Evolutionary conservation across 192 early-diverging fungal genomes (phyloP).

Genomic region (Nowakowskiella sp.): DNA sequence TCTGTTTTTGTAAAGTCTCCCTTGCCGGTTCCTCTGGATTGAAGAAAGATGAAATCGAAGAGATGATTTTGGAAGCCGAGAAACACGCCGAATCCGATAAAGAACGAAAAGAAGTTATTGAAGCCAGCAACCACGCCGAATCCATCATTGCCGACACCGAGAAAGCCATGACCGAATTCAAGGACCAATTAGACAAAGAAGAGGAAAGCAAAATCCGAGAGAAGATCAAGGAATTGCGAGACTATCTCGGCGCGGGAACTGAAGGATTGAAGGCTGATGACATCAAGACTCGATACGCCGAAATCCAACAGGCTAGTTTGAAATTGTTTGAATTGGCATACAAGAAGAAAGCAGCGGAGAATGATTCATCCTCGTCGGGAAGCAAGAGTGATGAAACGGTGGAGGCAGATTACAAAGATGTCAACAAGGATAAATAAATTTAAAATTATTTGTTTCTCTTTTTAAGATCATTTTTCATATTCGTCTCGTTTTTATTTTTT

Average conservation of each 20-base stretch:
- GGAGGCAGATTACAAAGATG: slow-evolving; percentile 73
- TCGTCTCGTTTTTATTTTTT: too few relatives aligned
- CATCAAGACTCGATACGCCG: slow-evolving; percentile 77
- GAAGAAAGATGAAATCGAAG: slow-evolving; percentile 88
- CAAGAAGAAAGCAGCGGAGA: slow-evolving; percentile 56
- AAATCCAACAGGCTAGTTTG: slow-evolving; percentile 79
- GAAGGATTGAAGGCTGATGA: slow-evolving; percentile 68
- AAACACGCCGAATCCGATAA: slow-evolving; percentile 87
- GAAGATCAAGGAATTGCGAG: slow-evolving; percentile 75
- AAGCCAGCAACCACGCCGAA: slow-evolving; percentile 90
- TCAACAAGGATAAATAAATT: slow-evolving; percentile 45
- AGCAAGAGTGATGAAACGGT: slow-evolving; percentile 29
- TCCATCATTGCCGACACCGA: slow-evolving; percentile 86
- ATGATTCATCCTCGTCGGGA: slow-evolving; percentile 13
- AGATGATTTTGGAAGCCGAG: slow-evolving; percentile 92
- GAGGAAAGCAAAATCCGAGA: slow-evolving; percentile 82
- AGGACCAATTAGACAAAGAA: slow-evolving; percentile 82
- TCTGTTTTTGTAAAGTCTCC: slow-evolving; percentile 50
- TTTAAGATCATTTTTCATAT: too few relatives aligned
- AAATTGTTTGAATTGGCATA: slow-evolving; percentile 99
- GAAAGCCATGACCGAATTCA: slow-evolving; percentile 92
- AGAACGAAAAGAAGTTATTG: slow-evolving; percentile 85
- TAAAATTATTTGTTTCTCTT: too few relatives aligned
- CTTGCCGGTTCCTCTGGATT: slow-evolving; percentile 93
- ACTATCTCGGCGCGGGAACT: slow-evolving; percentile 65